Conservation (phyloP, 2,329 filamentous ascomycete genomes). For the Penicillium sp. region DNA sequence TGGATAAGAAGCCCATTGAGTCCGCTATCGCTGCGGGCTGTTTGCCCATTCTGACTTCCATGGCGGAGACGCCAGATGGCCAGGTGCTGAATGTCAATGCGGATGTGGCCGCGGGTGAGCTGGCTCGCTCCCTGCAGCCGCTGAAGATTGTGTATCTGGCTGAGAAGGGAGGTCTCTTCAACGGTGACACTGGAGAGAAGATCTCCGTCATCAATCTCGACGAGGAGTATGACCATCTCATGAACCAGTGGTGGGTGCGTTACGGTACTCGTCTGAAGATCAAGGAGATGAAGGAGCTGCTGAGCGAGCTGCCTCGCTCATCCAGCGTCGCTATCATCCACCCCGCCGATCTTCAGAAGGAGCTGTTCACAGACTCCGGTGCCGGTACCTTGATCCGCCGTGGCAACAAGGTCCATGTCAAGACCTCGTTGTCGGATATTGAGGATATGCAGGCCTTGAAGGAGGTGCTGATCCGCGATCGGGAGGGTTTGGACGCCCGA, state of each 20-base stretch:
- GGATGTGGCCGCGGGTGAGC: conserved; percentile 88
- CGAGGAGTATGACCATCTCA: conserved; percentile 87
- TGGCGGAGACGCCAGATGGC: conserved; percentile 88
- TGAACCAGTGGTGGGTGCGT: conserved; percentile 90
- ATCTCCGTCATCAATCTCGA: conserved; percentile 97
- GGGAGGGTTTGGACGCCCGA: conserved; percentile 72
- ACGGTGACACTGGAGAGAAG: conserved; percentile 87
- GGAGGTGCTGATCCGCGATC: conserved; percentile 72
- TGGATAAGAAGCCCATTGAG: conserved; percentile 86
- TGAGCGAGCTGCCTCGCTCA: conserved; percentile 80
- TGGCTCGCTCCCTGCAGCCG: conserved; percentile 81
- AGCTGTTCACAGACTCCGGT: conserved; percentile 92
- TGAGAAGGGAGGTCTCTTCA: conserved; percentile 93
- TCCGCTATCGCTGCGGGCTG: conserved; percentile 85
- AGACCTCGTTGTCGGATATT: conserved; percentile 66
- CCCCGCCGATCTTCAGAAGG: conserved; percentile 90
- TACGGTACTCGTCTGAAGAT: conserved; percentile 96
- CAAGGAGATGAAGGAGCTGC: conserved; percentile 89
- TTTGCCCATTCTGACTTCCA: conserved; percentile 87
- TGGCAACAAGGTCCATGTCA: conserved; percentile 79
- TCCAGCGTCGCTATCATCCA: conserved; percentile 98
- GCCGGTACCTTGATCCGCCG: conserved; percentile 88
- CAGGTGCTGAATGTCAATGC: conserved; percentile 96
- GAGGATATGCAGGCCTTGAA: conserved; percentile 71
- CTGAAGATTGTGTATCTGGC: conserved; percentile 98